Base-by-base conservation (phyloP, 163 green algal species). In the Scenedesmus sp. region DNA sequence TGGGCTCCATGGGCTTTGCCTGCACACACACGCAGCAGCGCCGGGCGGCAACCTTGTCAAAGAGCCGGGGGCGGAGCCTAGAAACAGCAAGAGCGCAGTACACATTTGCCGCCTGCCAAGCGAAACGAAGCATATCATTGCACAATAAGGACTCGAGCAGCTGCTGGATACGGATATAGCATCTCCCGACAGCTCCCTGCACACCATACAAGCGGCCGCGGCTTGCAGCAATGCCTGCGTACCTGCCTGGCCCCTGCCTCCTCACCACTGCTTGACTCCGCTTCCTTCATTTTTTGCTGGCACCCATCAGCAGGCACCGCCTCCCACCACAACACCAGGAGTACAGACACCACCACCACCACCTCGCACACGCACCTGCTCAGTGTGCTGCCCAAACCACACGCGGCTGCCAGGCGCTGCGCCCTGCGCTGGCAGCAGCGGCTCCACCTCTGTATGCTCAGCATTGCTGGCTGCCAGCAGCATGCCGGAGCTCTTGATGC, bases 401-500 rank as follows among this genome's bases (percentile, higher is more conserved):
- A 97, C 78, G 22, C 95, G 91, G 80, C 95, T 94, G 12, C 95
- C 94, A 5, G 90, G 49, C 33, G 68, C 59, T 9, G 97, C 93
- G 26, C 92, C 95, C 33, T 94, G 91, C 0, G 98, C 96, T 26
- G 96, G 96, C 26, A 61, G 44, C 33, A 99, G 89, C 3, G 97
- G 97, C 95, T 99, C 97, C 86, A 99, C 87, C 30, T 33, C 87
- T 35, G 96, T 94, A 90, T 99, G 96, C 22, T 95, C 91, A 22
- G 94, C 95, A 93, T 99, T 95, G 40, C 91, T 97, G 0, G 98
- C 98, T 40, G 92, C 94, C 86, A 97, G 92, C 86, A 97, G 83
- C 97, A 99, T 99, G 89, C 98, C 98, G 91, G 97, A 91, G 59
- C 96, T 99, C 92, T 90, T 92, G 46, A 91, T 91, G n/a, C 94